A percentile compares a stretch with the other conserved stretches of the same genome.
These are phyloP conservation scores for Mortierella claussenii DNA, from an alignment of 192 early-diverging fungal genomes.

Conservation along the genomic window DNA sequence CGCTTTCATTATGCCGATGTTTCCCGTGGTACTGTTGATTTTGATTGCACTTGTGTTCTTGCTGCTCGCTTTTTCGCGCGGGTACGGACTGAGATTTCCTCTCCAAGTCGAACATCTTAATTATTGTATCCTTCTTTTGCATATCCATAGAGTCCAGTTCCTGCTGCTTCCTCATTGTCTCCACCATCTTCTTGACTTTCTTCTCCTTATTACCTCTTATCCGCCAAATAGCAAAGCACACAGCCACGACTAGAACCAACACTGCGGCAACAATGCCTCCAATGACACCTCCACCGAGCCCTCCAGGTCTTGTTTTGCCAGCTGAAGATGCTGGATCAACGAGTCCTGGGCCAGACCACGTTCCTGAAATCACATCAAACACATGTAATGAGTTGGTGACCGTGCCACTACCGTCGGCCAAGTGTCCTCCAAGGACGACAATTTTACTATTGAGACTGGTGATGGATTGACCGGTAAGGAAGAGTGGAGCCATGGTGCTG, in stretches of 20 bases:
- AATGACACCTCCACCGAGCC: slow-evolving; percentile 11
- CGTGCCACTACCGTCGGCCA: neutral
- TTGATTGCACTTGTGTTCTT: neutral
- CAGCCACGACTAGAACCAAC: slow-evolving; percentile 5
- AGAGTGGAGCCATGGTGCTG: slow-evolving; percentile 4
- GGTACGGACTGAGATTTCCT: neutral
- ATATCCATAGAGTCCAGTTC: neutral
- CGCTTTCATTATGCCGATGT: neutral
- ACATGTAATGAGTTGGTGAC: slow-evolving; percentile 18
- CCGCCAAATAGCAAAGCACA: slow-evolving; percentile 9
- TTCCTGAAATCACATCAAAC: slow-evolving; percentile 42
- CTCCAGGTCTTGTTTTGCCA: neutral
- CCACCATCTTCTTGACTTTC: neutral
- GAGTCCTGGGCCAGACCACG: slow-evolving; percentile 36
- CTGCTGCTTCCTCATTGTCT: neutral
- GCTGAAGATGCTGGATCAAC: neutral
- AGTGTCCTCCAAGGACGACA: slow-evolving; percentile 27
- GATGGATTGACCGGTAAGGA: slow-evolving; percentile 22
- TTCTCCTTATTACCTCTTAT: neutral
- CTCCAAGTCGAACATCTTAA: slow-evolving; percentile 18
- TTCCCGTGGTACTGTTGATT: too few species aligned
- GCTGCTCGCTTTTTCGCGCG: neutral
- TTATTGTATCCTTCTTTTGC: slow-evolving; percentile 16
- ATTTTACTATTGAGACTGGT: slow-evolving; percentile 43
- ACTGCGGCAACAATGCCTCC: slow-evolving; percentile 33